Evolutionary conservation across 2,329 filamentous ascomycete genomes (phyloP).

Genomic region (Aspergillus tamarii): DNA sequence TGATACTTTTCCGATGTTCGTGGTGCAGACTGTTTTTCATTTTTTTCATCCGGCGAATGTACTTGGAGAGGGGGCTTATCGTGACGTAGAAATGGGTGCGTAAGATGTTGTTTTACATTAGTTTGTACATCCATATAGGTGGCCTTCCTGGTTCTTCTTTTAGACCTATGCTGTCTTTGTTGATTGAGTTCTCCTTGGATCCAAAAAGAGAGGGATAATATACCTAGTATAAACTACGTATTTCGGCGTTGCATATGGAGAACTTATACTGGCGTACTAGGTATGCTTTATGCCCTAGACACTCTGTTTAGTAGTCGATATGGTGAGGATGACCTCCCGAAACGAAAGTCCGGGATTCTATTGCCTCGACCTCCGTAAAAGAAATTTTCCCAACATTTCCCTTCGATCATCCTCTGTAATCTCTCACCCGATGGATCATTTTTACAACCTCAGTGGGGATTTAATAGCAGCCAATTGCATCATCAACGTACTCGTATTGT

Average conservation of each 20-base stretch:
- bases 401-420: no score
- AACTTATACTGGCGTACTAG: no score
- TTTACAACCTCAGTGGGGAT: neutral
- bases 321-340: no score
- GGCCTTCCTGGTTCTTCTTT: no score
- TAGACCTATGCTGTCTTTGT: neutral
- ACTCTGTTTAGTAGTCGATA: no score
- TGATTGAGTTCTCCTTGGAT: no score
- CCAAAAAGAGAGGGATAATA: no score
- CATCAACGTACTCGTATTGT: neutral
- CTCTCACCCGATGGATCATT: neutral
- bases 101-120: neutral
- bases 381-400: neutral
- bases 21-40: constrained; percentile 17
- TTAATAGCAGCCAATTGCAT: neutral
- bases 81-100: neutral
- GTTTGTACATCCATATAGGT: neutral
- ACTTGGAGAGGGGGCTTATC: neutral
- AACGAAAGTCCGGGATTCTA: no score
- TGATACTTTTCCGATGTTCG: constrained; percentile 17
- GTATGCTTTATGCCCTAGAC: no score
- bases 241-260: no score
- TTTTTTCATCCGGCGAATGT: constrained; percentile 9
- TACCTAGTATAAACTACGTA: no score
- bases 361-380: neutral